phyloP scores from a whole-genome alignment of 768 basidiomycete genomes.

The Pleurotus cornucopiae region DNA sequence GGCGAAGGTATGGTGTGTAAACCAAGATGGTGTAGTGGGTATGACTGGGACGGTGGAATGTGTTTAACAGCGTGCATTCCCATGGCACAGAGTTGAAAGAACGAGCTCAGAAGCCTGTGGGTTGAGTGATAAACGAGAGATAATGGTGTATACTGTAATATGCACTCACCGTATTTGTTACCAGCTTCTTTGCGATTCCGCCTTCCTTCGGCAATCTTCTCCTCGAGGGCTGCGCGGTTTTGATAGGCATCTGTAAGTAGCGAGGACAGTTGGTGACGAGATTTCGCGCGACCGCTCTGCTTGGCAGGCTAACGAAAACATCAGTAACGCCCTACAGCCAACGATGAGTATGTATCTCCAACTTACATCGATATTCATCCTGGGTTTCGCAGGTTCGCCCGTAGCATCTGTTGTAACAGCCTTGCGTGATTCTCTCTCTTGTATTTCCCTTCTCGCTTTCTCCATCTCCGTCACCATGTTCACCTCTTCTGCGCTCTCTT shows the following conservation, averaged over 20 bases:
- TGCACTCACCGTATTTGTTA: conserved; percentile 74
- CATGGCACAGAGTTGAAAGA: conserved; percentile 21
- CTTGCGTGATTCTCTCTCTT: conserved; percentile 75
- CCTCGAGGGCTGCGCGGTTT: conserved; percentile 80
- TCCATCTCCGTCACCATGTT: conserved; percentile 77
- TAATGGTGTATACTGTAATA: too few relatives aligned
- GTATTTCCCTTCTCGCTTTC: conserved; percentile 65
- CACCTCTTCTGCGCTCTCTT: conserved; percentile 53
- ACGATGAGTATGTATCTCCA: background rate
- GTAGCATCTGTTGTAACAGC: conserved; percentile 61
- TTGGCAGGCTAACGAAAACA: conserved; percentile 55
- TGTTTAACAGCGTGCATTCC: background rate
- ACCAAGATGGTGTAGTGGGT: conserved; percentile 22
- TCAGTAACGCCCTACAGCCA: background rate
- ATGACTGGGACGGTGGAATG: conserved; percentile 16
- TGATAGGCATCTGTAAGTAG: conserved; percentile 78
- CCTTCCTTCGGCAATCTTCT: conserved; percentile 77
- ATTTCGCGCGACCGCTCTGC: conserved; percentile 61
- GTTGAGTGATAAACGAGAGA: conserved; percentile 15
- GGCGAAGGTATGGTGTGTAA: conserved; percentile 36
- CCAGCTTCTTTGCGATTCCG: conserved; percentile 87
- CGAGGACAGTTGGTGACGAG: conserved; percentile 76
- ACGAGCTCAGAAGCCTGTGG: conserved; percentile 25
- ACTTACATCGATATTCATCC: conserved; percentile 78
- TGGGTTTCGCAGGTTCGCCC: conserved; percentile 58